These are phyloP conservation scores for Neospermospora avenae DNA, from an alignment of 2,329 filamentous ascomycete genomes.

Conservation along the genomic window DNA sequence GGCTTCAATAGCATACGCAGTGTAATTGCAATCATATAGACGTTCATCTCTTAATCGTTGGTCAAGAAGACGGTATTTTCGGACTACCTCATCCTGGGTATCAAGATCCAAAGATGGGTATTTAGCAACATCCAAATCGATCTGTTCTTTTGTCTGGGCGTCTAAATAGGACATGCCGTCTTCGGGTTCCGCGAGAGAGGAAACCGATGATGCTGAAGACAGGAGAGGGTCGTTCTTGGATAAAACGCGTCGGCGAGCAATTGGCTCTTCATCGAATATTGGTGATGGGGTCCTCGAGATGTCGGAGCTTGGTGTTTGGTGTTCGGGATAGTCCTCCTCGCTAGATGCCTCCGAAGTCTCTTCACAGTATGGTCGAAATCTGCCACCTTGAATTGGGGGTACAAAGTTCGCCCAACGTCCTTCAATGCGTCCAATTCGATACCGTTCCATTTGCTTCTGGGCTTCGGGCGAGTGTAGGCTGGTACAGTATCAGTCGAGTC, in stretches of 20 bases:
- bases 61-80: constrained; percentile 78
- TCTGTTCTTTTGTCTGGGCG: constrained; percentile 68
- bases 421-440: constrained; percentile 78
- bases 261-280: constrained; percentile 32
- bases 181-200: constrained; percentile 43
- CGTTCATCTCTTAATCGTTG: constrained; percentile 68
- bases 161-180: constrained; percentile 66
- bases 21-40: constrained; percentile 82
- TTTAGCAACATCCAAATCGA: constrained; percentile 70
- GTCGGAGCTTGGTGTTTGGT: constrained; percentile 21
- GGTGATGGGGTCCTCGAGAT: constrained; percentile 34
- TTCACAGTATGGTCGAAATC: constrained; percentile 57
- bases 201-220: constrained; percentile 50
- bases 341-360: constrained; percentile 36
- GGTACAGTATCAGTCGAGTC: background rate
- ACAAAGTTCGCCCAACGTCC: constrained; percentile 83
- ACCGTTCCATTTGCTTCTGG: constrained; percentile 69
- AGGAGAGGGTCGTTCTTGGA: constrained; percentile 15
- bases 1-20: constrained; percentile 71
- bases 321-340: constrained; percentile 37
- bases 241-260: constrained; percentile 22
- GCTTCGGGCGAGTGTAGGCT: constrained; percentile 83
- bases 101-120: constrained; percentile 74
- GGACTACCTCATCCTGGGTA: constrained; percentile 72
- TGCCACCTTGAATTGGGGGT: constrained; percentile 87